A percentile compares a stretch with the other conserved stretches of the same genome.
These are phyloP conservation scores for Gymnopilus junonius DNA, from an alignment of 768 basidiomycete genomes.

Conservation along the genomic window DNA sequence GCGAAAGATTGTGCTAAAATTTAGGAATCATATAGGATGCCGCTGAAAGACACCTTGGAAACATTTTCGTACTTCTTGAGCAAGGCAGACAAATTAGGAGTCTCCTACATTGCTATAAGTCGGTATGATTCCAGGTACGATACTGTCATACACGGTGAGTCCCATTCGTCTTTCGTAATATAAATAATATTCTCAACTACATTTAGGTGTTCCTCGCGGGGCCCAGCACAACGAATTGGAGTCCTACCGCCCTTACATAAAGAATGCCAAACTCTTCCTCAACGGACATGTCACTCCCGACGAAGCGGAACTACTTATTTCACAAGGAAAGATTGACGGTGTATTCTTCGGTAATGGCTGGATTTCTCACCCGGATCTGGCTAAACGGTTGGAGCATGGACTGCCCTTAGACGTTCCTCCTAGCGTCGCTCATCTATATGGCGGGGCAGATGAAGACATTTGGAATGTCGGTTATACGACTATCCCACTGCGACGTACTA, in stretches of 20 bases:
- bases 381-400: constrained; percentile 38
- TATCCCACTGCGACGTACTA: constrained; percentile 9
- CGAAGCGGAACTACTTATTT: constrained; percentile 41
- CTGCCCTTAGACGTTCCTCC: constrained; percentile 37
- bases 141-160: constrained; percentile 34
- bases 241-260: constrained; percentile 39
- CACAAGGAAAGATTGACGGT: constrained; percentile 38
- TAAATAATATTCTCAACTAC: neutral
- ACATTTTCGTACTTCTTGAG: constrained; percentile 46
- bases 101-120: constrained; percentile 38
- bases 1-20: neutral
- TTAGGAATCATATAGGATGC: constrained; percentile 36
- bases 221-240: constrained; percentile 46
- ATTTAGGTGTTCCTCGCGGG: constrained; percentile 36
- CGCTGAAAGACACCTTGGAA: constrained; percentile 45
- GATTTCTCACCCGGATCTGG: constrained; percentile 47
- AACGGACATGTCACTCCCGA: constrained; percentile 40
- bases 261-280: constrained; percentile 41
- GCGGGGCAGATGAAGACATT: constrained; percentile 37
- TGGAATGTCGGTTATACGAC: constrained; percentile 19
- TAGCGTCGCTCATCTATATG: constrained; percentile 32
- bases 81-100: constrained; percentile 42
- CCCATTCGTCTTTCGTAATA: too few species aligned
- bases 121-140: constrained; percentile 31
- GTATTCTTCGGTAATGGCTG: constrained; percentile 42